These are phyloP conservation scores for Cadophora gregata DNA, from an alignment of 2,329 filamentous ascomycete species.

Conservation along the genomic window DNA sequence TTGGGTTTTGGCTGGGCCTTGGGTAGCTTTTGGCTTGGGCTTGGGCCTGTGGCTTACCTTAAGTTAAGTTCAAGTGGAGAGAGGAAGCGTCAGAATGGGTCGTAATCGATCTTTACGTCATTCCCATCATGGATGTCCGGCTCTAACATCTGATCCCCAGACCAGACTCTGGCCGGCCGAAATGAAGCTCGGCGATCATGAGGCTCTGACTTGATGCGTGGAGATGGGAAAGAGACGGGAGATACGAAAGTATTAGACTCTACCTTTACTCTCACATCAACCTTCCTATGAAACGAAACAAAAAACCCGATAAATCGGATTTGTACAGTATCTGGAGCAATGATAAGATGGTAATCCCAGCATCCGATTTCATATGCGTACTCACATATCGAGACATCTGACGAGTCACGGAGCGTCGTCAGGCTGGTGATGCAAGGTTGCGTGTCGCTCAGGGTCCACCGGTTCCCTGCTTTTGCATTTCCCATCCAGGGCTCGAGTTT, in stretches of 20 bases:
- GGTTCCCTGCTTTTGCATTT: slow-evolving; percentile 6
- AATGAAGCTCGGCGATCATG: slow-evolving; percentile 12
- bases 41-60: background rate
- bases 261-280: background rate
- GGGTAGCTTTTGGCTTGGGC: background rate
- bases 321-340: background rate
- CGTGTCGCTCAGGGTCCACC: background rate
- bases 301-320: background rate
- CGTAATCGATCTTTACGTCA: background rate
- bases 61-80: background rate
- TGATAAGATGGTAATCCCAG: background rate
- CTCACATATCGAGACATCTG: background rate
- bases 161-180: background rate
- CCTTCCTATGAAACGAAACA: background rate
- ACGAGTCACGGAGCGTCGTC: slow-evolving; percentile 11
- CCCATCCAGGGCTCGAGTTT: background rate
- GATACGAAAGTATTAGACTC: background rate
- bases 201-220: background rate
- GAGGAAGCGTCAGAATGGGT: slow-evolving; percentile 1
- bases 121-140: background rate
- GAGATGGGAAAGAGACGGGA: no score
- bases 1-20: background rate
- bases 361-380: background rate
- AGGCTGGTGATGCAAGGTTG: slow-evolving; percentile 3
- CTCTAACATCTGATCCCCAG: background rate